phyloP scores from a whole-genome alignment of 768 basidiomycete genomes.

The Pilatotrama ljubarskyi region DNA sequence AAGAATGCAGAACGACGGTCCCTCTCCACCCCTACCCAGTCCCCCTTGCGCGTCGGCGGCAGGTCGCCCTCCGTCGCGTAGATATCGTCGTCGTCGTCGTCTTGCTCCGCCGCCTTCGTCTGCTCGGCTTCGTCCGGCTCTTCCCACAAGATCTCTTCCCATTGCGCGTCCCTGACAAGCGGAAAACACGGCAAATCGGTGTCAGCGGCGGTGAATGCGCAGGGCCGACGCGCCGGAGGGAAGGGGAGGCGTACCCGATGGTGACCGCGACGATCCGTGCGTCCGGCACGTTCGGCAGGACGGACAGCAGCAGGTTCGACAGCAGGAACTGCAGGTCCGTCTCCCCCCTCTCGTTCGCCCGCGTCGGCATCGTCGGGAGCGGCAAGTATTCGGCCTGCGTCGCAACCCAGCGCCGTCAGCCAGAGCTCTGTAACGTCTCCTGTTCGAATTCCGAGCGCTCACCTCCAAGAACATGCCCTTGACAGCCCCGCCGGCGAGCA shows the following conservation, averaged over 20 bases:
- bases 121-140: conserved; percentile 58
- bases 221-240: too few relatives aligned
- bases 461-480: conserved; percentile 90
- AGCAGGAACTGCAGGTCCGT: conserved; percentile 53
- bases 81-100: conserved; percentile 48
- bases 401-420: too few relatives aligned
- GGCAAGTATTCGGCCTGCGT: conserved; percentile 80
- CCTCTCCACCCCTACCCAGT: conserved; percentile 79
- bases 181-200: not conserved
- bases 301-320: conserved; percentile 71
- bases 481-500: conserved; percentile 68
- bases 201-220: too few relatives aligned
- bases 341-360: conserved; percentile 9
- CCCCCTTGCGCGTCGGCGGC: conserved; percentile 50
- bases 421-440: too few relatives aligned
- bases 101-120: conserved; percentile 27
- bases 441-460: conserved; percentile 18
- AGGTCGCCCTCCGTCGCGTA: conserved; percentile 61
- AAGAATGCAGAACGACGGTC: conserved; percentile 78
- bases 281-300: conserved; percentile 71
- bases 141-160: conserved; percentile 81
- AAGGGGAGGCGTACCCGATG: conserved; percentile 4
- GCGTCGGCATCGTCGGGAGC: conserved; percentile 62
- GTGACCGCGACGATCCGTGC: conserved; percentile 75
- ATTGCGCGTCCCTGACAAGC: conserved; percentile 69